phyloP scores from a whole-genome alignment of 1,284 basidiomycete genomes.

The Fomitiporia mediterranea region DNA sequence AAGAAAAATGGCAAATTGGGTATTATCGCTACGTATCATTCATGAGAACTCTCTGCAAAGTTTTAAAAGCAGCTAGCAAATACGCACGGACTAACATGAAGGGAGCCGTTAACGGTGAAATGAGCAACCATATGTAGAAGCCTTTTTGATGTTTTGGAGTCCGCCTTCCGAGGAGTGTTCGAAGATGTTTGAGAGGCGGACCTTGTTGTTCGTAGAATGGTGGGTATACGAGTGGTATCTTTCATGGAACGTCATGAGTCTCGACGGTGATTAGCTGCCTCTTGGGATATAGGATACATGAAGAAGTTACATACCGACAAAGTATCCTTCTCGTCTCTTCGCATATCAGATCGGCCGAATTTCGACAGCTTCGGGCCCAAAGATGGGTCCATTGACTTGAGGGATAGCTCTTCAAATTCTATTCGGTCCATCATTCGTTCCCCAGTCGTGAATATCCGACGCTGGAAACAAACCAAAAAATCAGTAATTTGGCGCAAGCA shows the following conservation, averaged over 20 bases:
- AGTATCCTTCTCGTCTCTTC: conserved; percentile 14
- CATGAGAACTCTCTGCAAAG: not conserved
- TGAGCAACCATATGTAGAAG: conserved; percentile 57
- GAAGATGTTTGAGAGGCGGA: conserved; percentile 51
- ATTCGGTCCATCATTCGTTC: conserved; percentile 63
- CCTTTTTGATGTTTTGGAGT: conserved; percentile 61
- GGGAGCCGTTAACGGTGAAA: conserved; percentile 66
- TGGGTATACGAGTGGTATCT: conserved; percentile 70
- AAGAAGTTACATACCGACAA: conserved; percentile 2
- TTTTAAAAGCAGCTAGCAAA: not conserved
- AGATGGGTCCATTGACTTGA: conserved; percentile 66
- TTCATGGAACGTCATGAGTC: conserved; percentile 19
- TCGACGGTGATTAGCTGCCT: conserved; percentile 17
- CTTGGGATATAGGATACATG: not conserved
- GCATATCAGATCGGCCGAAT: conserved; percentile 23
- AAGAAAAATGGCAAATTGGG: conserved; percentile 83
- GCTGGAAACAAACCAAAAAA: conserved; percentile 15
- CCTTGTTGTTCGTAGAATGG: conserved; percentile 41
- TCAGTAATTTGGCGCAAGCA: not conserved
- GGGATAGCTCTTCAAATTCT: conserved; percentile 71
- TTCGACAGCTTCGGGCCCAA: conserved; percentile 43
- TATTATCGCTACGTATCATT: conserved; percentile 53
- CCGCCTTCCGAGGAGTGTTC: conserved; percentile 45
- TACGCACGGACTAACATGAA: conserved; percentile 69
- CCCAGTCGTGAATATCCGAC: conserved; percentile 48